Base-by-base conservation (phyloP, 2,329 filamentous ascomycete genomes). In the Thelonectria discophora region DNA sequence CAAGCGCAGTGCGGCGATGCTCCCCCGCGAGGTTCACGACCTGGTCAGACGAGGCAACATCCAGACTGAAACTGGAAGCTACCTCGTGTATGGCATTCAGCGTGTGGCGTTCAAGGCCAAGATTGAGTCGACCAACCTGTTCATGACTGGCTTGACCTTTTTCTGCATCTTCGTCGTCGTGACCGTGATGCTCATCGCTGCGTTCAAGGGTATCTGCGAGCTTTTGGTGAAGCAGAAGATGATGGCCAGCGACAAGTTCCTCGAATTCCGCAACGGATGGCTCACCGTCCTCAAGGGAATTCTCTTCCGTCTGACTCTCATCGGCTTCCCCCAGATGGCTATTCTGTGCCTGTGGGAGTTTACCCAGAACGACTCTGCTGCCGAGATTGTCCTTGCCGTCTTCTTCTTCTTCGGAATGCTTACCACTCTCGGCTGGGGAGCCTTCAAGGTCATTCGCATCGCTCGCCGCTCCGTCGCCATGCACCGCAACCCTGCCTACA, bases 401-500 rank as follows among this genome's bases (percentile, higher is more conserved):
- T 92, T 97, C 77, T 97, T 96, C 83, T 86, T 97, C 75, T 80
- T 97, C 70, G 90, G 91, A 63, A 90, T 97, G 83, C 81, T 89
- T 40, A 82, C 84, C 54, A 92, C 93, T 32, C 85, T 98, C 34
- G 89, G 80, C 20, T 97, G 93, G 92, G 94, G 94, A 48, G 88
- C 93, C 0, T 90, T 87, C 80, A 97, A 97, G 82, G 93, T 98
- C 66, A 91, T 97, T 70, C 87, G 88, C 56, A 90, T 98, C 65
- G 94, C 93, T 34, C 92, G 92, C 74, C 90, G 92, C 70, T 97
- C 94, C 32, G 90, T 97, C 65, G 80, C 86, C 59, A 92, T 97
- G 88, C 94, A 97, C 84, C 94, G 94, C 80, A 97, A 97, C 80
- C 93, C 94, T 24, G 94, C 94, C 27, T 97, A 97, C 78, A 97